These are phyloP conservation scores for Blastobotrys indianensis DNA, from an alignment of 1,139 yeast genomes.

Conservation along the genomic window DNA sequence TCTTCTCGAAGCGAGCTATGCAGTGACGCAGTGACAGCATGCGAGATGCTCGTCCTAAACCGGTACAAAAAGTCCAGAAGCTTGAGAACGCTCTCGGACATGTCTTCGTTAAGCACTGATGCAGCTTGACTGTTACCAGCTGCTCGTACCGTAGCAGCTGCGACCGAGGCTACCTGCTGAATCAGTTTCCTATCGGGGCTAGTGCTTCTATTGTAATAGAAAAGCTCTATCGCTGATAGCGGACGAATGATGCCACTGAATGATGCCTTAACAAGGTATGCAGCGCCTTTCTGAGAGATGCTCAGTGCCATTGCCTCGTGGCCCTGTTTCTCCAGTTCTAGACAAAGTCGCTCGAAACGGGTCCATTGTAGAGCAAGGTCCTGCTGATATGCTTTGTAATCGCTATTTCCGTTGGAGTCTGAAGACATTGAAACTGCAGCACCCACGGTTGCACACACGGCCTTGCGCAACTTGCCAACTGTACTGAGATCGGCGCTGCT, in stretches of 20 bases:
- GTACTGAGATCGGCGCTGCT: conserved; percentile 3
- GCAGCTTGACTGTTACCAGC: too few relatives aligned
- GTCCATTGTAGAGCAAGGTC: conserved; percentile 46
- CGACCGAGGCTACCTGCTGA: conserved; percentile 8
- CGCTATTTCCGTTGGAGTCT: conserved; percentile 12
- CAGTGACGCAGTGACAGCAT: conserved; percentile 13
- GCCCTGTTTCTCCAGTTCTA: conserved; percentile 55
- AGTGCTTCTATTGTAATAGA: conserved; percentile 21
- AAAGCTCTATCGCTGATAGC: conserved; percentile 21
- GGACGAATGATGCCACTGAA: conserved; percentile 21
- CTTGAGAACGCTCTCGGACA: conserved; percentile 16
- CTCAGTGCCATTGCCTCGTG: conserved; percentile 49
- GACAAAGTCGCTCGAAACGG: conserved; percentile 56
- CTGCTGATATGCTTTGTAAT: conserved; percentile 25
- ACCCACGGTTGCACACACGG: conserved; percentile 31
- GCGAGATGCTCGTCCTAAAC: conserved; percentile 17
- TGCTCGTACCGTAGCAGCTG: background rate
- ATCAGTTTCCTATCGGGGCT: conserved; percentile 16
- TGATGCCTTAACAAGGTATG: conserved; percentile 23
- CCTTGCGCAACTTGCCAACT: conserved; percentile 14
- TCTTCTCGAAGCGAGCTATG: conserved; percentile 16
- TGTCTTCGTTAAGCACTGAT: conserved; percentile 1
- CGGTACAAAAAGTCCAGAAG: conserved; percentile 17
- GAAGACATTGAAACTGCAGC: conserved; percentile 21
- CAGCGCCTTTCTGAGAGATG: conserved; percentile 18